These are phyloP conservation scores for Trichoderma pleuroti DNA, from an alignment of 2,329 filamentous ascomycete species.

Conservation along the genomic window DNA sequence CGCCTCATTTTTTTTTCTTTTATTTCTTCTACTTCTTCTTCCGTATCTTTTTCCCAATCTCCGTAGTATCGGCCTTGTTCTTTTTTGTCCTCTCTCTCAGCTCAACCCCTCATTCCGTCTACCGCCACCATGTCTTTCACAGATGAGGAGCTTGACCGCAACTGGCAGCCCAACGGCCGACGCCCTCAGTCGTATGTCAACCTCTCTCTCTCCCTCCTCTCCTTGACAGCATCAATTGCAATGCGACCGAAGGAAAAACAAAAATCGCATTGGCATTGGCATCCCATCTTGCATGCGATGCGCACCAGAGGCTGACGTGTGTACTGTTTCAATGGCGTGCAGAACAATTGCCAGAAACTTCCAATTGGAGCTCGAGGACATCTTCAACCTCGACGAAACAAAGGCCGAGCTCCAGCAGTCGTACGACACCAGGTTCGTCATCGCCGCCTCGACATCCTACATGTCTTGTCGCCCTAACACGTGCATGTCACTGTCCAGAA, in stretches of 20 bases:
- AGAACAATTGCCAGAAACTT: slow-evolving; percentile 88
- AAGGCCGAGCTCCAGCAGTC: slow-evolving; percentile 69
- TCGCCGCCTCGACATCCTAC: background rate
- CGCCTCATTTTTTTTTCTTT: background rate
- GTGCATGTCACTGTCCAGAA: slow-evolving; percentile 49
- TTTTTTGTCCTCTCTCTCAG: background rate
- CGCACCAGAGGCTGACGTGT: background rate
- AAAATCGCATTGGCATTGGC: background rate
- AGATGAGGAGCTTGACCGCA: slow-evolving; percentile 68
- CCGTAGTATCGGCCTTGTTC: background rate
- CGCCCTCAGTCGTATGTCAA: slow-evolving; percentile 78
- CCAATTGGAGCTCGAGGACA: slow-evolving; percentile 78
- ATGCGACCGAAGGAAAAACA: background rate
- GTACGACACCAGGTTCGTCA: slow-evolving; percentile 74
- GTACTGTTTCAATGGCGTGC: slow-evolving; percentile 19
- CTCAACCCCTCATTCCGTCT: background rate
- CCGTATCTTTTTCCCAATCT: background rate
- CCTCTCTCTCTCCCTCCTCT: slow-evolving; percentile 13
- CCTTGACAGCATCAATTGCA: background rate
- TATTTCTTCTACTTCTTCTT: background rate
- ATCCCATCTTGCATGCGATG: background rate
- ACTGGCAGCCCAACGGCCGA: slow-evolving; percentile 74
- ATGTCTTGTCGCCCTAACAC: background rate
- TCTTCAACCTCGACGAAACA: slow-evolving; percentile 82
- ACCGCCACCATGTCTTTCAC: slow-evolving; percentile 38